Evolutionary conservation across 1,284 basidiomycete species (phyloP).

Genomic region (Austroboletus olivaceoglutinosus): DNA sequence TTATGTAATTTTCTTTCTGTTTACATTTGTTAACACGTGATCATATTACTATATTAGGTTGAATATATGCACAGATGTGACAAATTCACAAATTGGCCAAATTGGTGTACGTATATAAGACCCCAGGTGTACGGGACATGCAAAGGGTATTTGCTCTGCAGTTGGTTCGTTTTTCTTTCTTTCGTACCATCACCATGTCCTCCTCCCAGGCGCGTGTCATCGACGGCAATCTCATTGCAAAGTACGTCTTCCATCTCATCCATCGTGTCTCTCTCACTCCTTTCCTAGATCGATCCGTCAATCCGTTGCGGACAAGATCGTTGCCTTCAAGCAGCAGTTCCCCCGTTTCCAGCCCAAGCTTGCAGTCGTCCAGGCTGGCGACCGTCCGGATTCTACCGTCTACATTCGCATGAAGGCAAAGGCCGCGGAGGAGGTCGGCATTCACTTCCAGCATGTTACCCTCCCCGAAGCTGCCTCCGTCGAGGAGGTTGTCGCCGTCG

Average conservation of each 20-base stretch:
- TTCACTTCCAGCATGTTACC: slow-evolving; percentile 81
- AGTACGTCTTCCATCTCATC: slow-evolving; percentile 49
- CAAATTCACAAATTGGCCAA: neutral
- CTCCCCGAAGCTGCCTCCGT: slow-evolving; percentile 74
- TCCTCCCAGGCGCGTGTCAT: slow-evolving; percentile 57
- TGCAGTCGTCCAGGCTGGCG: slow-evolving; percentile 93
- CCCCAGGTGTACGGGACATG: slow-evolving; percentile 9
- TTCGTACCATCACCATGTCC: slow-evolving; percentile 50
- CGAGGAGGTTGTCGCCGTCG: slow-evolving; percentile 75
- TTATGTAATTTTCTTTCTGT: neutral
- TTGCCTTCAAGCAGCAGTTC: slow-evolving; percentile 55
- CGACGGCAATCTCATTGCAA: slow-evolving; percentile 87
- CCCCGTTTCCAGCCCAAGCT: slow-evolving; percentile 89
- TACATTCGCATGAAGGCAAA: slow-evolving; percentile 99
- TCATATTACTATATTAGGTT: neutral
- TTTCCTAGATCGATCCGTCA: slow-evolving; percentile 71
- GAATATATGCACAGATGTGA: too few species aligned
- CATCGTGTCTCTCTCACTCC: slow-evolving; percentile 9
- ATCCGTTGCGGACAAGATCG: slow-evolving; percentile 67
- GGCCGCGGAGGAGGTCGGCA: slow-evolving; percentile 93
- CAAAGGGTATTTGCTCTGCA: neutral
- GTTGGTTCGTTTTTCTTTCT: slow-evolving; percentile 30
- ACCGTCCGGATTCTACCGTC: slow-evolving; percentile 83
- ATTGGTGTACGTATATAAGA: neutral
- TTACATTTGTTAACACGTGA: slow-evolving; percentile 24